Evolutionary conservation across 257 asterid species (phyloP), one percentile per base, ranked within the genome.

Genomic region (Rehmannia glutinosa): DNA sequence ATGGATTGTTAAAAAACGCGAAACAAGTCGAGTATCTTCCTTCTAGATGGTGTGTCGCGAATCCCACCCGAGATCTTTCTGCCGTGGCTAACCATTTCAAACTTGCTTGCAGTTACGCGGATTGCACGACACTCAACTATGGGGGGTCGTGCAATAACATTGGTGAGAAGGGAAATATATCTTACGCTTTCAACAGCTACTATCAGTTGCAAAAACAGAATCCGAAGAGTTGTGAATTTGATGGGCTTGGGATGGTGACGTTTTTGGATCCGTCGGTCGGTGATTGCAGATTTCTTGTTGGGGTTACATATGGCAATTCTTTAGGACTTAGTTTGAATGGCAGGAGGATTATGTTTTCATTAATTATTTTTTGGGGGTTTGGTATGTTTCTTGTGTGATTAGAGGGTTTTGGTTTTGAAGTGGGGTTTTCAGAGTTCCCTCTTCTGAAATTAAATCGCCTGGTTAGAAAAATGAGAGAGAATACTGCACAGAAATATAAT

Each of bases 211-310:
- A 81, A 50, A 90, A 83, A 58, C 98, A 93, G 84, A 84, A 85
- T 64, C 80, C 83, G 1, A 46, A 13, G 72, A 90, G 96, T 80
- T 93, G 96, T 65, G 97, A 93, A 57, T 93, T 88, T 67, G 97
- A 88, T 62, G 99, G 99, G 52, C 90, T 93, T 5, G 99, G 99
- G 67, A 84, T 93, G 85, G 83, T 90, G 35, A 93, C 97, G 2
- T 85, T 90, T 84, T 80, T 93, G 83, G 87, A 93, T 81, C 98
- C 98, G 52, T 90, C 97, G 0, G 50, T 90, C 8, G 97, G 96
- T 16, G 68, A 71, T 11, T 90, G 97, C 85, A 82, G 83, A 61
- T 93, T 93, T 83, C 96, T 90, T 59, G 98, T 90, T 23, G 98
- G 96, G 67, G 87, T 86, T 35, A 73, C 66, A 0, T 89, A 84